Conservation (phyloP, 2,329 filamentous ascomycete species). For the Fusarium brevicatenulatum region DNA sequence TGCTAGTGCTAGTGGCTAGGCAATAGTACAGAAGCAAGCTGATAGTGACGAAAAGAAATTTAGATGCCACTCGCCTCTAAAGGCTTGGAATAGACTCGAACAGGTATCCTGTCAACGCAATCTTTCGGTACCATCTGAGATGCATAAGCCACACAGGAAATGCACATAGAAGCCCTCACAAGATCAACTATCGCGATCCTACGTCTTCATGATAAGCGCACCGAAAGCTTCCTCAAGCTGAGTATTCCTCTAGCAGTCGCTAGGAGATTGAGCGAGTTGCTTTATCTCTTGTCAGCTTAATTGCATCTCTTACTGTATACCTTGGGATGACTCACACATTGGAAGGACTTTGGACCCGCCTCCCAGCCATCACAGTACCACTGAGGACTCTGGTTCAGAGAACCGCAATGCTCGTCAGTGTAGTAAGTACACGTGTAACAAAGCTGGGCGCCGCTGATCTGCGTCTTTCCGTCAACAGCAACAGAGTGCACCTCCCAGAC, state of each 20-base stretch:
- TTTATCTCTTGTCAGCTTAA: not conserved
- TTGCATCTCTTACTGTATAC: fast-evolving
- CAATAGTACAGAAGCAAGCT: no score
- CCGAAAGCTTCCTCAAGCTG: not conserved
- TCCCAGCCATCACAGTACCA: not conserved
- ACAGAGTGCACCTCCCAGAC: not conserved
- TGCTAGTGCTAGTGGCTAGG: no score
- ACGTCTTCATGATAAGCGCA: no score
- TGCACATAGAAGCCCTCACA: no score
- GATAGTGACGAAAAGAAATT: no score
- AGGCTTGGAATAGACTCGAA: no score
- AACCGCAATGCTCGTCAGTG: not conserved
- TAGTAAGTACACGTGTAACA: not conserved
- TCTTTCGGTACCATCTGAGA: no score
- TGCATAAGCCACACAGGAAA: no score
- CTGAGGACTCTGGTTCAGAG: not conserved
- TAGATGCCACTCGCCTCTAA: no score
- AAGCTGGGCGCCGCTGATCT: not conserved
- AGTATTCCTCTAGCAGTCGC: not conserved
- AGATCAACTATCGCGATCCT: no score
- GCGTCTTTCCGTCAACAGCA: not conserved
- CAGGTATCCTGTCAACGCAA: no score
- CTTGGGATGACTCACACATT: not conserved
- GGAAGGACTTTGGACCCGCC: not conserved
- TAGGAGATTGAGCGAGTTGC: not conserved